Evolutionary conservation across 2,329 filamentous ascomycete genomes (phyloP).

Genomic region (Hypomyces rosellus): DNA sequence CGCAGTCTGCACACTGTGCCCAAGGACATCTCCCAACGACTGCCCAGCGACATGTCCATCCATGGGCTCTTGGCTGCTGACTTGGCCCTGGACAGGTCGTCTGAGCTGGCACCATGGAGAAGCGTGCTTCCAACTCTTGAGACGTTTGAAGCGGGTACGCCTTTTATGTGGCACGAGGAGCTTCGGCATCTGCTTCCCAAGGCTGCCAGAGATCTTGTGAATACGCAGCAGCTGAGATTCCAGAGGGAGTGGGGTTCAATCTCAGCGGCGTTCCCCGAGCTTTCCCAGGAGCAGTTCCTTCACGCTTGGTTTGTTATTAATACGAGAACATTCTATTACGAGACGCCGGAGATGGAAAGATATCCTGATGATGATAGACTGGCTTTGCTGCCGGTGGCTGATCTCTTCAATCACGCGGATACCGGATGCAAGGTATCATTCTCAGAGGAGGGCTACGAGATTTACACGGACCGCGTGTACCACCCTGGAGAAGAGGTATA

Average conservation of each 20-base stretch:
- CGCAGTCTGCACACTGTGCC: slow-evolving; percentile 58
- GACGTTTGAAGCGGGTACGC: slow-evolving; percentile 45
- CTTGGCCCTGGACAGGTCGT: slow-evolving; percentile 48
- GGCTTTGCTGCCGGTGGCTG: not conserved
- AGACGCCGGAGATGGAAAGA: not conserved
- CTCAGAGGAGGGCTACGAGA: not conserved
- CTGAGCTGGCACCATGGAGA: slow-evolving; percentile 53
- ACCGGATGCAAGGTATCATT: not conserved
- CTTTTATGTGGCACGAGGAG: slow-evolving; percentile 39
- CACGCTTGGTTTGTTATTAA: not conserved
- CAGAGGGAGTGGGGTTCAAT: slow-evolving; percentile 34
- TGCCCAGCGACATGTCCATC: slow-evolving; percentile 51
- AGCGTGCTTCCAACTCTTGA: slow-evolving; percentile 57
- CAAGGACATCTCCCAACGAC: slow-evolving; percentile 43
- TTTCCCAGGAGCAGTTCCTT: slow-evolving; percentile 20
- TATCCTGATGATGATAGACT: not conserved
- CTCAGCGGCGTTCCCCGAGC: slow-evolving; percentile 22
- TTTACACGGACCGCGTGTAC: not conserved
- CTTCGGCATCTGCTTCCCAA: slow-evolving; percentile 42
- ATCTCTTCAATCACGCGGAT: slow-evolving; percentile 5
- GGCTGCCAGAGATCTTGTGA: slow-evolving; percentile 39
- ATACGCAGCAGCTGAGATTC: slow-evolving; percentile 44
- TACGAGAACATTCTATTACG: not conserved
- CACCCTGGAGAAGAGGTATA: slow-evolving; percentile 55
- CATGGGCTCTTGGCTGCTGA: slow-evolving; percentile 69